Percentiles rank a stretch among this genome's conserved stretches.
These are phyloP conservation scores for Xylogone sp. DNA, from an alignment of 2,329 filamentous ascomycete species.

Conservation along the genomic window DNA sequence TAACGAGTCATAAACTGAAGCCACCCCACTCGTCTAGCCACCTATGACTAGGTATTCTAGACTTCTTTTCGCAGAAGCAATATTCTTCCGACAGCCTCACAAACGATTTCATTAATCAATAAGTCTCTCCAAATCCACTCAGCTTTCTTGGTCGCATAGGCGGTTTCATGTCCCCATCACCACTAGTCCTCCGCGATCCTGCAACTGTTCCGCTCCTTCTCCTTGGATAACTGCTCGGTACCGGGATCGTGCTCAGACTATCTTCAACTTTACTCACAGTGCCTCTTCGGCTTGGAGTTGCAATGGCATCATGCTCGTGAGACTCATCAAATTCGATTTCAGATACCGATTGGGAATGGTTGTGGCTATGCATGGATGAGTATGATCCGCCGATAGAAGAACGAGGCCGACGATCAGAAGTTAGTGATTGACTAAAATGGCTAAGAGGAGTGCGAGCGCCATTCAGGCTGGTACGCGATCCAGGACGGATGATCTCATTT, in stretches of 20 bases:
- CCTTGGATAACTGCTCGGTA: constrained; percentile 41
- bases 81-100: not conserved
- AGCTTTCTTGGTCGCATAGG: constrained; percentile 37
- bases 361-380: constrained; percentile 23
- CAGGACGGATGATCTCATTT: constrained; percentile 24
- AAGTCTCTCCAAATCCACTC: constrained; percentile 55
- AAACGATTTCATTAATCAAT: constrained; percentile 30
- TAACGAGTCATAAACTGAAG: constrained; percentile 16
- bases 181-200: constrained; percentile 23
- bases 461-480: constrained; percentile 26
- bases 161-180: constrained; percentile 22
- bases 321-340: constrained; percentile 25
- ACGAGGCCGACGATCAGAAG: constrained; percentile 26
- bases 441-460: constrained; percentile 29
- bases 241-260: constrained; percentile 42
- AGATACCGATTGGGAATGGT: constrained; percentile 30
- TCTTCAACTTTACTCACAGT: constrained; percentile 37
- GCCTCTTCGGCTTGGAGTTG: constrained; percentile 41
- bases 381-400: constrained; percentile 28
- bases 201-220: constrained; percentile 44
- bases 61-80: not conserved
- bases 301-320: constrained; percentile 22
- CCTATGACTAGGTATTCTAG: not conserved
- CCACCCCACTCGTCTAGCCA: constrained; percentile 1
- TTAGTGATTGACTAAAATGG: constrained; percentile 26